Evolutionary conservation across 495 filamentous ascomycete species (phyloP).

Genomic region (Tetracladium marchalianum): DNA sequence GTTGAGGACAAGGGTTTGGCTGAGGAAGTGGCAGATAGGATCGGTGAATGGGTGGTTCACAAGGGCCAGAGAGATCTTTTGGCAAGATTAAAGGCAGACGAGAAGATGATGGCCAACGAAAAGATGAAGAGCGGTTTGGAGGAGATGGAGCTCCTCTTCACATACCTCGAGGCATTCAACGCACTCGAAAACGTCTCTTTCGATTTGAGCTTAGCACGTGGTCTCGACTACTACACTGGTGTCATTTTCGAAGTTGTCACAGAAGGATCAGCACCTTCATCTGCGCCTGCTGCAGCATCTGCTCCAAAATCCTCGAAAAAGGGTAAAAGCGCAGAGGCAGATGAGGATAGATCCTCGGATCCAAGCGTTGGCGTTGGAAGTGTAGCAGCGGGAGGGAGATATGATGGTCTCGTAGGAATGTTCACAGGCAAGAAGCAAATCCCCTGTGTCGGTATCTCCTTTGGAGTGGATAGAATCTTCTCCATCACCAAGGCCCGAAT

Average conservation of each 20-base stretch:
- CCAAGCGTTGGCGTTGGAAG: slow-evolving; percentile 76
- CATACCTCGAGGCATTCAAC: slow-evolving; percentile 68
- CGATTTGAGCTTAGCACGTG: slow-evolving; percentile 74
- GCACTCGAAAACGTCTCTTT: slow-evolving; percentile 65
- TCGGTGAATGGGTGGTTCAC: slow-evolving; percentile 67
- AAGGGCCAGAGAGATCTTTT: slow-evolving; percentile 64
- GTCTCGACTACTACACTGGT: slow-evolving; percentile 90
- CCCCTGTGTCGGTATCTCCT: slow-evolving; percentile 89
- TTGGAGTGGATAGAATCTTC: slow-evolving; percentile 93
- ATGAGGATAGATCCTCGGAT: slow-evolving; percentile 77
- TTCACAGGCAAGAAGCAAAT: slow-evolving; percentile 76
- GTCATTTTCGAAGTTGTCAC: slow-evolving; percentile 89
- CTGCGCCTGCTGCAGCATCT: slow-evolving; percentile 21
- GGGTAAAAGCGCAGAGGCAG: slow-evolving; percentile 33
- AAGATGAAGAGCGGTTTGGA: slow-evolving; percentile 67
- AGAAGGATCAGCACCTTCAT: slow-evolving; percentile 62
- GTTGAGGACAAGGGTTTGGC: slow-evolving; percentile 81
- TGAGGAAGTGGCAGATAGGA: slow-evolving; percentile 65
- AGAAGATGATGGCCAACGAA: slow-evolving; percentile 53
- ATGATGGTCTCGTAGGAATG: slow-evolving; percentile 91
- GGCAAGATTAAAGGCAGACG: slow-evolving; percentile 50
- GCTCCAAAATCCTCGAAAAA: slow-evolving; percentile 39
- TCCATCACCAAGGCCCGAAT: slow-evolving; percentile 75
- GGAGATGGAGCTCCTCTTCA: slow-evolving; percentile 74
- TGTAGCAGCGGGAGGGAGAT: slow-evolving; percentile 83